phyloP scores from a whole-genome alignment of 768 basidiomycete genomes.

The Pisolithus orientalis region DNA sequence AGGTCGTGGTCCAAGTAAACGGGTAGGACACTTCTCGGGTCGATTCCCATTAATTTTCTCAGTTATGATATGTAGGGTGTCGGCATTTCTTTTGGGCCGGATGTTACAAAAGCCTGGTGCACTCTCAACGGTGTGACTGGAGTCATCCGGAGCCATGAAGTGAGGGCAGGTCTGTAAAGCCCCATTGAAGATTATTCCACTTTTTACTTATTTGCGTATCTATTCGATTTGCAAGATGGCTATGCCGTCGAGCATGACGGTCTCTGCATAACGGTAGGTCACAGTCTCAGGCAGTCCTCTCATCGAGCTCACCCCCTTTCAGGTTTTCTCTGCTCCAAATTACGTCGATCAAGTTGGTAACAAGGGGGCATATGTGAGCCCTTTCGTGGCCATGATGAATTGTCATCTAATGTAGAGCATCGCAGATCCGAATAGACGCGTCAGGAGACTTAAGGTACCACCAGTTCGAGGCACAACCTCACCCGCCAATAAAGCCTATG shows the following conservation, averaged over 20 bases:
- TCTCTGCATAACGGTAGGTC: constrained; percentile 79
- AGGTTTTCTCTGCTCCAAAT: constrained; percentile 95
- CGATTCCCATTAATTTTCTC: constrained; percentile 7
- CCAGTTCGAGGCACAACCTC: constrained; percentile 81
- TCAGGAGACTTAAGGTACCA: constrained; percentile 66
- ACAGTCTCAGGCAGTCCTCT: background rate
- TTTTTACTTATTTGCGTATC: background rate
- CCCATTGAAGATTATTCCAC: background rate
- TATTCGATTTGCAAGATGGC: constrained; percentile 48
- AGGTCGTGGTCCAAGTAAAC: constrained; percentile 94
- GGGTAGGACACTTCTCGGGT: constrained; percentile 45
- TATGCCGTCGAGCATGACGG: constrained; percentile 95
- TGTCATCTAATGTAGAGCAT: constrained; percentile 3
- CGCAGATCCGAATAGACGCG: constrained; percentile 76
- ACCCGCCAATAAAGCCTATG: constrained; percentile 92
- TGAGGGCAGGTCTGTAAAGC: constrained; percentile 65
- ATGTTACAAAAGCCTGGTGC: constrained; percentile 89
- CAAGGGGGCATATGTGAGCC: constrained; percentile 83
- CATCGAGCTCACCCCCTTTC: constrained; percentile 10
- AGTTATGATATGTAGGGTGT: constrained; percentile 58
- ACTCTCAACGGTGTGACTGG: constrained; percentile 79
- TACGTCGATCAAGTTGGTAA: constrained; percentile 90
- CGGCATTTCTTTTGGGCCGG: constrained; percentile 93
- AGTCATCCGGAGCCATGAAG: constrained; percentile 93
- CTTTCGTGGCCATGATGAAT: background rate